A percentile compares a stretch with the other conserved stretches of the same genome.
phyloP scores from a whole-genome alignment of 2,329 filamentous ascomycete genomes.

The Neonectria coccinea region DNA sequence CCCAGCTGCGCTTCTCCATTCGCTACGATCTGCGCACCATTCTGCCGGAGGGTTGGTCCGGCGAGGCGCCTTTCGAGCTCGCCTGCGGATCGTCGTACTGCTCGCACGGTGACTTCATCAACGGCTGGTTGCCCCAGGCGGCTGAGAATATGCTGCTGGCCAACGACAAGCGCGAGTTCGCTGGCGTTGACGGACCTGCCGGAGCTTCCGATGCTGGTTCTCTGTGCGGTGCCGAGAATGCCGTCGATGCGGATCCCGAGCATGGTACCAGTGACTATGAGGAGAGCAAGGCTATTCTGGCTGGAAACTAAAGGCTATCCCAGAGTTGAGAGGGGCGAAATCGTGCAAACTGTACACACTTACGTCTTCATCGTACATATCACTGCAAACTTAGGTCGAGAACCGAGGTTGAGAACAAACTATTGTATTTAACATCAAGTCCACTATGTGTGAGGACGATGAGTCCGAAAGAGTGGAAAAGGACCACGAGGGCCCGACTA shows the following conservation, averaged over 20 bases:
- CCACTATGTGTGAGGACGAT: neutral
- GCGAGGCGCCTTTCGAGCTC: conserved; percentile 55
- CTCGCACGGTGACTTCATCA: conserved; percentile 60
- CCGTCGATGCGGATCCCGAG: conserved; percentile 11
- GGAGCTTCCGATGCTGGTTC: conserved; percentile 12
- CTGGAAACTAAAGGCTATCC: neutral
- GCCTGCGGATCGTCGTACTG: conserved; percentile 54
- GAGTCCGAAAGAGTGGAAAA: neutral
- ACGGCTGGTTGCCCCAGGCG: conserved; percentile 56
- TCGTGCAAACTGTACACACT: neutral
- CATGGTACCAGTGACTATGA: conserved; percentile 20
- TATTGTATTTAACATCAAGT: neutral
- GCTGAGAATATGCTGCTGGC: conserved; percentile 18
- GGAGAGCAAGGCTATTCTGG: conserved; percentile 8
- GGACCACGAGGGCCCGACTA: neutral
- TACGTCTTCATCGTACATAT: neutral
- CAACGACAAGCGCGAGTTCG: conserved; percentile 24
- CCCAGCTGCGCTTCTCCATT: conserved; percentile 59
- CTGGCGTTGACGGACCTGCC: conserved; percentile 14
- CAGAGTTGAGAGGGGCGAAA: neutral
- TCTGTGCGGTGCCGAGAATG: conserved; percentile 9
- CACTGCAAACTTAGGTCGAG: neutral
- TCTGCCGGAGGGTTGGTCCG: conserved; percentile 56
- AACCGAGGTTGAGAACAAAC: neutral
- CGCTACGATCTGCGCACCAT: conserved; percentile 56